Conservation (phyloP, 768 basidiomycete genomes). For the Zangia roseola region DNA sequence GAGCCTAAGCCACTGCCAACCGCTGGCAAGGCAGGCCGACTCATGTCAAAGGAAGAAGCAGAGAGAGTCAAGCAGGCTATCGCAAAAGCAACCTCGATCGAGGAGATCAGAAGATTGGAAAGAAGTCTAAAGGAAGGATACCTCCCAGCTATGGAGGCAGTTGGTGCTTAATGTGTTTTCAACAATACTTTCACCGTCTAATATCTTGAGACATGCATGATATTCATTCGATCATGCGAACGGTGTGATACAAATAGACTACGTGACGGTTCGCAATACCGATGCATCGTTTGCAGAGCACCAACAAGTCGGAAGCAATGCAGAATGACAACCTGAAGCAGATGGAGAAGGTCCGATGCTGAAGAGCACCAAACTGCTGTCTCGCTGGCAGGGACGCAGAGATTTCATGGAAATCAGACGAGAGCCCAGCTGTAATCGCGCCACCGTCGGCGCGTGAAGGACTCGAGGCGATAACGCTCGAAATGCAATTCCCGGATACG, state of each 20-base stretch:
- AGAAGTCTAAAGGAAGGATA: constrained; percentile 83
- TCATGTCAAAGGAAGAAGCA: constrained; percentile 91
- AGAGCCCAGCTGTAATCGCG: background rate
- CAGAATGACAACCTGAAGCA: constrained; percentile 65
- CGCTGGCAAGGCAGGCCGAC: constrained; percentile 71
- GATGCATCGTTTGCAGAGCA: constrained; percentile 30
- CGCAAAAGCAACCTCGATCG: constrained; percentile 85
- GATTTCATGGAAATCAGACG: too few species aligned
- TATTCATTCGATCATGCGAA: background rate
- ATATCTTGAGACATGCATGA: constrained; percentile 12
- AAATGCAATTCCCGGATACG: too few species aligned
- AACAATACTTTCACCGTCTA: constrained; percentile 33
- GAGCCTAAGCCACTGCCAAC: constrained; percentile 65
- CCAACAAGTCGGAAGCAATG: constrained; percentile 53
- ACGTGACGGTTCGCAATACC: too few species aligned
- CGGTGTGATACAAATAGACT: background rate
- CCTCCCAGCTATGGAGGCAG: constrained; percentile 72
- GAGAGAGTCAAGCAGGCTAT: constrained; percentile 86
- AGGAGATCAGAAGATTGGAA: constrained; percentile 83
- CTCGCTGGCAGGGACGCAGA: constrained; percentile 49
- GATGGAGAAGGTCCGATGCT: constrained; percentile 71
- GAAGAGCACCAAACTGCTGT: constrained; percentile 62
- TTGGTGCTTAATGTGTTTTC: constrained; percentile 60
- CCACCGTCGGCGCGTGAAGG: constrained; percentile 44
- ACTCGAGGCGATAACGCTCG: constrained; percentile 61